Evolutionary conservation across 345 rosid genomes (phyloP), one percentile per base, ranked within the genome.

Genomic region (Hibiscus tridactylites): DNA sequence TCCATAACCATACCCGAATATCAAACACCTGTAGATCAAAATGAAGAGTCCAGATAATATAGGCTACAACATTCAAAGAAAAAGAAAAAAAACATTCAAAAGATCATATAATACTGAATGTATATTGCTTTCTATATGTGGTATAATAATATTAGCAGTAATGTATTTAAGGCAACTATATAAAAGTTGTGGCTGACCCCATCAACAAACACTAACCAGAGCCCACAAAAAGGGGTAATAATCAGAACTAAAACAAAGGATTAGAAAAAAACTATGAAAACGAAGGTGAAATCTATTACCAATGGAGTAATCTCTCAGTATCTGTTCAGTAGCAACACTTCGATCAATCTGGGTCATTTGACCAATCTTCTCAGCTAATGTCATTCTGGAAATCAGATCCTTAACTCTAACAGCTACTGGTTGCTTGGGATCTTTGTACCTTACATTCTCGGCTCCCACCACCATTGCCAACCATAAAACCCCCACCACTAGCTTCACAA

Each of bases 311-410:
- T 82, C 81, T 75, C 83, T 82, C 82, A 84, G 62, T 0, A 82
- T 71, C 47, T 84, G 79, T 13, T 59, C 53, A 78, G 86, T 77
- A 31, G 84, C 88, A 75, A 76, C 73, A 61, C 73, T 82, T 69
- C 84, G 76, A 73, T 86, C 90, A 39, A 86, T 79, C 77, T 86
- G 90, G 31, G 77, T 80, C 90, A 86, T 84, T 79, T 86, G 90
- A 57, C 86, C 88, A 75, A 86, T 84, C 84, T 86, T 86, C 80
- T 86, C 88, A 29, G 81, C 81, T 12, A 86, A 50, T 12, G 86
- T 79, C 90, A 86, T 86, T 73, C 76, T 74, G 75, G 76, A 62
- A 13, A 82, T 54, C 49, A 86, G 75, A 76, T 86, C 88, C 44
- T 64, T 61, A 60, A 84, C 78, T 62, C 90, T 80, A 61, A 66